These are phyloP conservation scores for Hypomyces perniciosus DNA, from an alignment of 2,329 filamentous ascomycete genomes.

Conservation along the genomic window DNA sequence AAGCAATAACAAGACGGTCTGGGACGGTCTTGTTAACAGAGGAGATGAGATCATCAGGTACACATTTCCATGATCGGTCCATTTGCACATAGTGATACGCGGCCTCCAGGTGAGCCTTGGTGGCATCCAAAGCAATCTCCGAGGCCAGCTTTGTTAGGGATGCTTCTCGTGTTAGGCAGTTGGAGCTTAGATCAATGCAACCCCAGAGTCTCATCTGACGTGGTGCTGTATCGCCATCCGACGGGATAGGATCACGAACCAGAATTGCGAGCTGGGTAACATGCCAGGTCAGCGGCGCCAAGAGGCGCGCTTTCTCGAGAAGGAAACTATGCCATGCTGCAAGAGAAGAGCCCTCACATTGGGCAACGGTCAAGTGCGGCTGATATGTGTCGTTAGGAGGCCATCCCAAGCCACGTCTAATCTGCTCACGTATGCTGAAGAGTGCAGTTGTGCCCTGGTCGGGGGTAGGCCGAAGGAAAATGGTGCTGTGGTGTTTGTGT, in stretches of 20 bases:
- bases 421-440: slow-evolving; percentile 25
- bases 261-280: slow-evolving; percentile 46
- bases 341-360: slow-evolving; percentile 41
- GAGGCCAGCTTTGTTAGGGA: background rate
- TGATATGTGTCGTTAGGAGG: slow-evolving; percentile 23
- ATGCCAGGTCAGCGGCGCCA: slow-evolving; percentile 45
- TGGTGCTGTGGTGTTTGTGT: slow-evolving; percentile 44
- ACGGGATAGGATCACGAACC: slow-evolving; percentile 36
- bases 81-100: background rate
- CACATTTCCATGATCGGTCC: background rate
- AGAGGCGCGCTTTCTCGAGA: slow-evolving; percentile 43
- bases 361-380: slow-evolving; percentile 55
- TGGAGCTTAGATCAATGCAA: slow-evolving; percentile 33
- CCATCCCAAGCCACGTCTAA: slow-evolving; percentile 34
- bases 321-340: slow-evolving; percentile 44
- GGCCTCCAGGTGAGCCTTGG: background rate
- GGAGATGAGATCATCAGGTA: background rate
- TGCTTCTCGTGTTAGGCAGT: background rate
- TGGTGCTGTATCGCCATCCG: slow-evolving; percentile 21
- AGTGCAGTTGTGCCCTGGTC: slow-evolving; percentile 19
- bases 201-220: slow-evolving; percentile 54
- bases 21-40: background rate
- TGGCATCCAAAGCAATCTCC: background rate
- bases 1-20: slow-evolving; percentile 34
- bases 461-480: slow-evolving; percentile 34